Conservation (phyloP, 768 basidiomycete species). For the Albatrellus ellisii region DNA sequence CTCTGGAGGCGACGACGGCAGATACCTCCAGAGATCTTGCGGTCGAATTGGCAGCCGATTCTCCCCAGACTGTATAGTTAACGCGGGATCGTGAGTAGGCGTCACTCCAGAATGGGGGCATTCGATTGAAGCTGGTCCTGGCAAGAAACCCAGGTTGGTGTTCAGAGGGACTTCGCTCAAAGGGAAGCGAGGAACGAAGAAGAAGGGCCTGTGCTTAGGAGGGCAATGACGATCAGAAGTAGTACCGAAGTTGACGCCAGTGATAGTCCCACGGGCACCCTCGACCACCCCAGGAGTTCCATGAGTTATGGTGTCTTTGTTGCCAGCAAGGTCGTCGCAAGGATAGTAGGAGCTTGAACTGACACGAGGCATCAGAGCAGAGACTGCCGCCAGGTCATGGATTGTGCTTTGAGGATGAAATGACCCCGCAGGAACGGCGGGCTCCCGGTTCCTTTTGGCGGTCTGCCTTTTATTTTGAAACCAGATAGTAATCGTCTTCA, state of each 20-base stretch:
- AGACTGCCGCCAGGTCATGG: constrained; percentile 9
- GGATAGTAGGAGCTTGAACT: background rate
- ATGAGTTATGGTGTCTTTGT: background rate
- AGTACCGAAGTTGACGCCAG: too few relatives aligned
- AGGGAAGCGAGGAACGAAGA: too few relatives aligned
- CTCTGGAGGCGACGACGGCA: constrained; percentile 17
- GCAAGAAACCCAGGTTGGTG: too few relatives aligned
- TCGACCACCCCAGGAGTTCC: too few relatives aligned
- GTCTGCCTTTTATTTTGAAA: constrained; percentile 74
- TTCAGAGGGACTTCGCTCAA: too few relatives aligned
- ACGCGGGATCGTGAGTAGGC: too few relatives aligned
- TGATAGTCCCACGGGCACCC: too few relatives aligned
- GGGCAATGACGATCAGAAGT: too few relatives aligned
- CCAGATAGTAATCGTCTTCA: constrained; percentile 53
- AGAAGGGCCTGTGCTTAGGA: too few relatives aligned
- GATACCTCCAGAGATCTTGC: constrained; percentile 19
- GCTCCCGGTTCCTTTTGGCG: constrained; percentile 20
- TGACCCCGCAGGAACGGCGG: constrained; percentile 5
- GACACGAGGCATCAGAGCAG: constrained; percentile 10
- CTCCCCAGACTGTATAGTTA: too few relatives aligned
- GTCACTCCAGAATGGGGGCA: too few relatives aligned
- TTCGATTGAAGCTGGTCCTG: too few relatives aligned
- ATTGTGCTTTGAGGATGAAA: background rate
- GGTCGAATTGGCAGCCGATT: constrained; percentile 5
- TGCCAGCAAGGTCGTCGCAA: background rate